phyloP scores from a whole-genome alignment of 2,329 filamentous ascomycete species.

The Didymella arachidicola region DNA sequence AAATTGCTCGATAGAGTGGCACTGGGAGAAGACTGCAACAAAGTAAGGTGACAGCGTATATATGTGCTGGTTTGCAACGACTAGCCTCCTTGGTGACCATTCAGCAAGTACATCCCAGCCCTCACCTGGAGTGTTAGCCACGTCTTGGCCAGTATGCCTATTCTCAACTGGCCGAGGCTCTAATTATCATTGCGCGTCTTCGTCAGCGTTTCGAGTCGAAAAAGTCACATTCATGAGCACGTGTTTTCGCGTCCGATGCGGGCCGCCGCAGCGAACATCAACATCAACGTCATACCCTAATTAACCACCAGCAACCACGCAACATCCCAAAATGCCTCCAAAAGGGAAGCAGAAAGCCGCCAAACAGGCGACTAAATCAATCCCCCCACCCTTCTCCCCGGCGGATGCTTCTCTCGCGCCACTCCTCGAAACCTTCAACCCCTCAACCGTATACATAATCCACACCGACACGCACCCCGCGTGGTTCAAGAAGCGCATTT shows the following conservation, averaged over 20 bases:
- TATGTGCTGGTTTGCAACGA: conserved; percentile 1
- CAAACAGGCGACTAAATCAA: conserved; percentile 23
- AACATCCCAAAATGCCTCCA: conserved; percentile 27
- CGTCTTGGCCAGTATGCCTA: neutral
- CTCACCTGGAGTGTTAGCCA: neutral
- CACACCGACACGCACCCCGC: conserved; percentile 78
- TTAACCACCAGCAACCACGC: neutral
- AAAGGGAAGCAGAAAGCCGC: conserved; percentile 30
- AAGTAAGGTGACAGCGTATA: neutral
- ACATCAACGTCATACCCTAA: conserved; percentile 18
- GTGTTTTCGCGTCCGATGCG: conserved; percentile 6
- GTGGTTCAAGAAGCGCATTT: conserved; percentile 82
- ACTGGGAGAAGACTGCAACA: neutral
- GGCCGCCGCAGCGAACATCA: conserved; percentile 16
- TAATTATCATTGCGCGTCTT: neutral
- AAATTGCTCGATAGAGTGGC: neutral
- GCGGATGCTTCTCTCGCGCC: conserved; percentile 69
- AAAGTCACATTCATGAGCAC: neutral
- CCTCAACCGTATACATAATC: conserved; percentile 78
- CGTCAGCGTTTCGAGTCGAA: neutral
- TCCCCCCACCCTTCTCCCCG: conserved; percentile 41
- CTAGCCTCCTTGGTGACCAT: conserved; percentile 3
- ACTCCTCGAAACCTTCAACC: conserved; percentile 72
- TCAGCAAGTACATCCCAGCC: conserved; percentile 6
- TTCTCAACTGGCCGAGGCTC: neutral